Evolutionary conservation across 805 yeast genomes (phyloP), one percentile per base, ranked within the genome.

Genomic region (Candida chilensis): DNA sequence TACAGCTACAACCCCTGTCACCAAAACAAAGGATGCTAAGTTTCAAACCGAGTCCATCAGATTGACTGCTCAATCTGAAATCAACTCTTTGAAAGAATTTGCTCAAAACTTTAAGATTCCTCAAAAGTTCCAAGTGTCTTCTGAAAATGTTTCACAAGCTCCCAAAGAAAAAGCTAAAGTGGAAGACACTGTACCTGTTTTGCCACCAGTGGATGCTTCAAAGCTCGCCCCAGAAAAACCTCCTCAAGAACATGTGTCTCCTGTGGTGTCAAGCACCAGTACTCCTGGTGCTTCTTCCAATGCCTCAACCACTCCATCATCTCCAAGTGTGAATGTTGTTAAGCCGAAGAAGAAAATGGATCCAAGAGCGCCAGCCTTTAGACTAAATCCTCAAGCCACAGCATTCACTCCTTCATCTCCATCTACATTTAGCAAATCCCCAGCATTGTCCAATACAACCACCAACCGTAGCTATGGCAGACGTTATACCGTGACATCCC

Each of bases 51-150:
- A 65, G 36, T 51, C 64, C 11, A 53, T 58, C 37, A 58, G 67
- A 34, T 49, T 65, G 32, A 67, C 59, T 40, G 68, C 73, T 2
- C 74, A 74, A 47, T 71, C 73, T 37, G 86, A 79, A 48, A 68
- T 81, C 38, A 77, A 77, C 38, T 72, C 83, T 8, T 61, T 85
- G 33, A 75, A 73, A 38, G 84, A 82, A 45, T 87, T 88, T 48
- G 74, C 94, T 24, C 85, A 83, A 29, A 81, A 73, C 41, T 83
- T 85, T 54, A 84, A 84, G 52, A 72, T 87, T 18, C 81, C 80
- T 3, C 72, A 71, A 43, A 51, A 48, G 30, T 41, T 53, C 9
- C 15, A 16, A 9, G 27, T 8, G 8, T 12, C n/a, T n/a, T 12
- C 27, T 10, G 11, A 11, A 24, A n/a, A 11, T 11, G 10, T 24